Conservation (phyloP, 108 stramenopile species). For the Pseudonitzschia multistriata region DNA sequence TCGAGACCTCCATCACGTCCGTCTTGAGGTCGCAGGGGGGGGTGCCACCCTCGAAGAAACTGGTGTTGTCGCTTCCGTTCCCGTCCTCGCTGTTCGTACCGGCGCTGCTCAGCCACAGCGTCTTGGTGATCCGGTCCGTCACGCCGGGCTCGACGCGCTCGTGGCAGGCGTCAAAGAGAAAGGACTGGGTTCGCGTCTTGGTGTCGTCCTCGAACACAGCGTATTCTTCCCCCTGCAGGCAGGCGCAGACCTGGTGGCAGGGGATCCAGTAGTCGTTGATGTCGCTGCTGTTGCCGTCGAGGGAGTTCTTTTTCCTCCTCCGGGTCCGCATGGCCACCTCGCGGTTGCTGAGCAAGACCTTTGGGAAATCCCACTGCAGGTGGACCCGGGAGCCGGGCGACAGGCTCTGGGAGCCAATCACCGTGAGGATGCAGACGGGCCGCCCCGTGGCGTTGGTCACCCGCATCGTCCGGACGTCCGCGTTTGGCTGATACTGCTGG, state of each 20-base stretch:
- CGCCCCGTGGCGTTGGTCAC: constrained; percentile 28
- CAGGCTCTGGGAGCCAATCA: constrained; percentile 39
- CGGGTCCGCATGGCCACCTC: no score
- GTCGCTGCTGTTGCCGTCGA: background rate
- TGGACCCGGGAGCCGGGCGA: constrained; percentile 44
- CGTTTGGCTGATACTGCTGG: background rate
- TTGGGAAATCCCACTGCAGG: constrained; percentile 53
- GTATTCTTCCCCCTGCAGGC: constrained; percentile 52
- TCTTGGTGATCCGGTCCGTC: constrained; percentile 39
- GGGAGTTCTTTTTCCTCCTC: background rate
- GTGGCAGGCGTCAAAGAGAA: constrained; percentile 50
- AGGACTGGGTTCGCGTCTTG: constrained; percentile 38
- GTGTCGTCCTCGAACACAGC: constrained; percentile 41
- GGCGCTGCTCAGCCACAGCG: constrained; percentile 27
- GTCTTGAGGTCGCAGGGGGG: constrained; percentile 45
- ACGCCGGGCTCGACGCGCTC: constrained; percentile 49
- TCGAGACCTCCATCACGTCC: constrained; percentile 41
- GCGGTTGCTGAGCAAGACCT: no score
- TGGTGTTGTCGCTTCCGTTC: background rate
- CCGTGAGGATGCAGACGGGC: constrained; percentile 47
- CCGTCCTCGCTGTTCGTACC: background rate
- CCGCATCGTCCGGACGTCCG: constrained; percentile 42
- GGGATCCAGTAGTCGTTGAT: constrained; percentile 26
- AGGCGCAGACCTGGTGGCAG: constrained; percentile 52
- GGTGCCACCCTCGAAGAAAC: constrained; percentile 16